Evolutionary conservation across 192 early-diverging fungal species (phyloP), one percentile per base, ranked within the genome.

Genomic region (Coemansia sp.): DNA sequence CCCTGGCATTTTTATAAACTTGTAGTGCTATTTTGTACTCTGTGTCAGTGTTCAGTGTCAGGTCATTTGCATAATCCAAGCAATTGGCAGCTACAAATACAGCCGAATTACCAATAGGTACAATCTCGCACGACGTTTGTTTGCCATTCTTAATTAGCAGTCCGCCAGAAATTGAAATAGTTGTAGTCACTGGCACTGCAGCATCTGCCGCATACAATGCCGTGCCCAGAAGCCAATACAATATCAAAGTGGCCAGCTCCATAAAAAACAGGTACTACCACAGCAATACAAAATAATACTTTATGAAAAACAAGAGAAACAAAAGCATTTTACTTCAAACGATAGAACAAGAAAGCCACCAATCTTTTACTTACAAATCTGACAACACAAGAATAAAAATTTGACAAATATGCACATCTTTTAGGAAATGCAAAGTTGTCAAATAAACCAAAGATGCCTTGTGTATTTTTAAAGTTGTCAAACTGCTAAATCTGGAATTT

Each of bases 71-170:
- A 19, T 63, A 79, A 60, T 79, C 72, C 32, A 79, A 39, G 17
- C 76, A 79, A 49, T 64, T 67, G 22, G 71, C 76, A 2, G 76
- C 54, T 10, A 79, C 76, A 57, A 73, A 70, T 3, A 55, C 71
- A 22, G 53, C 66, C 0, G 61, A 65, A 17, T 51, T 48, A 49
- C 57, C 51, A 67, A 79, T 73, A 0, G 69, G 56, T 3, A 67
- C 72, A 19, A 79, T 38, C 38, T 79, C 76, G 24, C 76, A 79
- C 2, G 67, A 60, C 2, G 76, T 79, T 37, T 70, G 71, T 23
- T 62, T 41, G 10, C 76, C 76, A 53, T 79, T 67, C 54, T 73
- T 73, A 10, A 79, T 23, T 2, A 79, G 60, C 6, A 79, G 7
- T 1, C 70, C 76, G 0, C 76, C 76, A 14, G 10, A 29, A 15